Conservation (phyloP, 306 rosid genomes). For the Luffa acutangula region DNA sequence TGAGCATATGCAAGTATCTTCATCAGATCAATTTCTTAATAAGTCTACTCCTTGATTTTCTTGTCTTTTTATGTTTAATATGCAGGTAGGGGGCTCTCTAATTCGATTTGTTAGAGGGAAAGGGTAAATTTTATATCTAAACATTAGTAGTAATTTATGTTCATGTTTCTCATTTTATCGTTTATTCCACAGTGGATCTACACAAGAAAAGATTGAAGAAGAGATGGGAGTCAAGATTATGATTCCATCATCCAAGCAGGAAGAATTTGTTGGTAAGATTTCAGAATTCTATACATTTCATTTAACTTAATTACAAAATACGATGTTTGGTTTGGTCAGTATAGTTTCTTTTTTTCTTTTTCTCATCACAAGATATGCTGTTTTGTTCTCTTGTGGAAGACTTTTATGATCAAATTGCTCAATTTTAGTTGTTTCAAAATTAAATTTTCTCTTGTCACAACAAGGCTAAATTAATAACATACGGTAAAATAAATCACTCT, state of each 20-base stretch:
- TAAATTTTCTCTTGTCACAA: background rate
- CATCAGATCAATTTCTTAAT: background rate
- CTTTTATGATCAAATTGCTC: too few relatives aligned
- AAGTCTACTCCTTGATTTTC: background rate
- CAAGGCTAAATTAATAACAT: background rate
- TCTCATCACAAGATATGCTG: background rate
- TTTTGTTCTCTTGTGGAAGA: background rate
- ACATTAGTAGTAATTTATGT: constrained; percentile 2
- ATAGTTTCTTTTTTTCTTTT: background rate
- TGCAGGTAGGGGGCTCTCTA: constrained; percentile 83
- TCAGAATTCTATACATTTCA: constrained; percentile 4
- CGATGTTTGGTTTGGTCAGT: background rate
- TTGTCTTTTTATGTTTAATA: constrained; percentile 19
- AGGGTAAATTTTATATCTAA: constrained; percentile 34
- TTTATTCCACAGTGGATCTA: constrained; percentile 50
- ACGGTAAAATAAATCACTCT: background rate
- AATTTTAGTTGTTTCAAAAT: background rate
- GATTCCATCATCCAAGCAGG: constrained; percentile 54
- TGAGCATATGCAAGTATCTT: background rate
- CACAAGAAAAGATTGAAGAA: constrained; percentile 61
- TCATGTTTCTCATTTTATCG: constrained; percentile 13
- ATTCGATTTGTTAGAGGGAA: constrained; percentile 69
- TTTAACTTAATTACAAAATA: background rate
- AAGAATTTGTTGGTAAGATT: constrained; percentile 60
- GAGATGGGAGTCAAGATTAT: constrained; percentile 62